Evolutionary conservation across 179 eudicot genomes (phyloP), one percentile per base, ranked within the genome.

Genomic region (Monotropa hypopitys): DNA sequence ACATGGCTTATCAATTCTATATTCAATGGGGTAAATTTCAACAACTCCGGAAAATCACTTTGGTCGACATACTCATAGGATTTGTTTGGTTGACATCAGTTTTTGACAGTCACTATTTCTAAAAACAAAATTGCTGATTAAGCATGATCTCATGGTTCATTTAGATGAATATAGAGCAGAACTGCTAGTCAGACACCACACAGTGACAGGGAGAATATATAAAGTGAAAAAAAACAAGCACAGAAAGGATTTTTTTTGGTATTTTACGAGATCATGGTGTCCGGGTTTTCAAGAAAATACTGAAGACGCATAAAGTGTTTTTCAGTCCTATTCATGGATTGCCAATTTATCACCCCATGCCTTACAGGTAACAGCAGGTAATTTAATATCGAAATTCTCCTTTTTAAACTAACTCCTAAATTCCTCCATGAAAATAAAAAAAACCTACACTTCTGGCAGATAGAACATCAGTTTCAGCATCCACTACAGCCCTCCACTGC

Each of bases 41-140:
- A 74, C 38, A 77, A 77, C 47, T 42, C 7, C 23, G 30, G 11
- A 12, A 45, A 11, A 28, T 46, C 12, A 54, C 10, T 38, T n/a
- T 5, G 56, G 73, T 20, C 2, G 16, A 45, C 11, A 46, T 75
- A 42, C 43, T 10, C 8, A 10, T 13, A 43, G 38, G 40, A 59
- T 12, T n/a, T 20, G 51, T 61, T 62, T 28, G 28, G 59, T 76
- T 63, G 59, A 51, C 45, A 72, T 50, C 76, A 72, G 5, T 72
- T 8, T 4, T 45, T 50, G 10, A 51, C 7, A 13, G 38, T 28
- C n/a, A 46, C 13, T 46, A 28, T 72, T 53, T 73, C 66, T 35
- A 12, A 3, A 54, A 56, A 15, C 33, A 35, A 35, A 56, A 56
- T 54, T 57, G 7, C 51, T 15, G 32, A 73, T 12, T 33, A 47